Evolutionary conservation across 306 rosid genomes (phyloP), one percentile per base, ranked within the genome.

Genomic region (Spatholobus suberectus): DNA sequence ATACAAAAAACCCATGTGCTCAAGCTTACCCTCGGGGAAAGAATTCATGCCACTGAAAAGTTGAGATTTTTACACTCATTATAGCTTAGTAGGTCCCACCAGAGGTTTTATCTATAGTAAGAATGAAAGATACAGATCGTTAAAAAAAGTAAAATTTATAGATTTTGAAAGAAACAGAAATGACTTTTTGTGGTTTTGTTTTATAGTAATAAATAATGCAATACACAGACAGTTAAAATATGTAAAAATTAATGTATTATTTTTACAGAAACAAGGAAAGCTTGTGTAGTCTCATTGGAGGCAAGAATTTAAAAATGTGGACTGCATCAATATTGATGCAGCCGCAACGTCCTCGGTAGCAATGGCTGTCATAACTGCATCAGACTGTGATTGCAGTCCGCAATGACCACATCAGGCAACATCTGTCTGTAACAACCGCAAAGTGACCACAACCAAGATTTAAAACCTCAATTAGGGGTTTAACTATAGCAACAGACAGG

Each of bases 21-120:
- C 76, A 51, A 57, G 73, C 63, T 34, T 29, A 74, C n/a, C 99
- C 99, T 12, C 83, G 94, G 52, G 99, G 99, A 82, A 96, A 96
- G 87, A 96, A 96, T 86, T 96, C 99, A 32, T 96, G 99, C 99
- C 99, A 96, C 87, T 92, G 89, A 81, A 90, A 96, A 32, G 14
- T 90, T 4, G 91, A 83, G 75, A 96, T 85, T 80, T 70, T 92
- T 14, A 92, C 97, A 14, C 35, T 81, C 99, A 96, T 96, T 70
- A 96, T 88, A 75, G 92, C 92, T 88, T 90, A 52, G 99, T 93
- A 52, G 99, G 99, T 81, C 85, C 90, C 40, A 95, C 97, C 77
- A 93, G 88, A 85, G 99, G 99, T 77, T 92, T 92, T 83, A 95
- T 95, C 99, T 95, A 89, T 24, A 74, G 37, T 23, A 80, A 85